Evolutionary conservation across 805 yeast species (phyloP), one percentile per base, ranked within the genome.

Genomic region (Metschnikowia cubensis): DNA sequence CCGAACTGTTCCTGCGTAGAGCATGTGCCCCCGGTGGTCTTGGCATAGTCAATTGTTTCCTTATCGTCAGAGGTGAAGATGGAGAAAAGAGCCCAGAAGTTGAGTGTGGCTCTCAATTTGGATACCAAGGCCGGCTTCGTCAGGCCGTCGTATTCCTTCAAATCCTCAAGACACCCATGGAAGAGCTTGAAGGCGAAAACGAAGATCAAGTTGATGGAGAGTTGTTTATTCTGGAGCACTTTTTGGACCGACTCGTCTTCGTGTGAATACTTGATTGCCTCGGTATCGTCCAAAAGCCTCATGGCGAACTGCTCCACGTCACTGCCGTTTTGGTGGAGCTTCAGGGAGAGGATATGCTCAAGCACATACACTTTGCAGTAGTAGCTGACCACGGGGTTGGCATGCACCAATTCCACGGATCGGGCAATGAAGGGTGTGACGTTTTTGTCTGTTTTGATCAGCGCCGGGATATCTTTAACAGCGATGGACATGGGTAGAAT

Each of bases 371-470:
- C 55, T 64, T 74, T 76, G 66, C 94, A 86, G 65, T 79, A 87
- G 66, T 88, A 89, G 4, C 92, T 73, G 29, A 89, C 77, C 10
- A 84, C 68, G 0, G 95, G 90, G 53, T 87, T 85, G 8, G 74
- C 76, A 0, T 58, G 51, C 17, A 68, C 73, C 37, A 88, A 59
- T 57, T 89, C 96, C 8, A 63, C 65, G 18, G 89, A 73, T 6
- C 91, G 74, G 6, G 71, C 66, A 15, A 83, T 65, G 54, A 64
- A 82, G 0, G 83, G 77, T 0, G 74, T 66, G 35, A 81, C 68
- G 2, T 62, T 53, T 55, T 73, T 73, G 42, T 68, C 48, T 73
- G 76, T 5, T 59, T 56, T 40, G 54, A 55, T 41, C 15, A 47
- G 35, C 17, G 44, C 49, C 32, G 60, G 59, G n/a, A 55, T 37